Evolutionary conservation across 2,329 filamentous ascomycete genomes (phyloP).

Genomic region (Cadophora malorum): DNA sequence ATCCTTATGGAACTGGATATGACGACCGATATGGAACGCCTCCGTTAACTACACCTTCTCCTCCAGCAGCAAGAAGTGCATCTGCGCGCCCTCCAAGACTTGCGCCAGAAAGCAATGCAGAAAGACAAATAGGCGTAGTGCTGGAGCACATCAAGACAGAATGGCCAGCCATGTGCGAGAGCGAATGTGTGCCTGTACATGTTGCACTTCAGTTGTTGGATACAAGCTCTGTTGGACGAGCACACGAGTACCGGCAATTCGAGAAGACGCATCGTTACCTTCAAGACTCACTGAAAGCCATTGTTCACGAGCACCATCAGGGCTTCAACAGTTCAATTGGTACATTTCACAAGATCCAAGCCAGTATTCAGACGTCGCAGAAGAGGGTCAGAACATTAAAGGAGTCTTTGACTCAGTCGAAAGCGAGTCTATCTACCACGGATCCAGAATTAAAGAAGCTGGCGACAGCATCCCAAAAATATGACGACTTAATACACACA

Average conservation of each 20-base stretch:
- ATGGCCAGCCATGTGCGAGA: slow-evolving; percentile 90
- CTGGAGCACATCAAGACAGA: slow-evolving; percentile 84
- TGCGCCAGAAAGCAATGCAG: slow-evolving; percentile 41
- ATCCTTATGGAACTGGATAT: slow-evolving; percentile 42
- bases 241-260: slow-evolving; percentile 87
- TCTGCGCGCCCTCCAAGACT: slow-evolving; percentile 34
- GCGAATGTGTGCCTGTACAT: slow-evolving; percentile 90
- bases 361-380: slow-evolving; percentile 88
- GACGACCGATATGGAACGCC: slow-evolving; percentile 41
- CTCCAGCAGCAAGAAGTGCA: slow-evolving; percentile 35
- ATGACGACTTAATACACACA: slow-evolving; percentile 86
- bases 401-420: slow-evolving; percentile 81
- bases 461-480: slow-evolving; percentile 84
- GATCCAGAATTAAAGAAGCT: slow-evolving; percentile 92
- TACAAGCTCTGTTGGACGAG: slow-evolving; percentile 88
- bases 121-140: slow-evolving; percentile 52
- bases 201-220: slow-evolving; percentile 95
- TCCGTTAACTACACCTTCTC: slow-evolving; percentile 32
- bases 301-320: slow-evolving; percentile 98
- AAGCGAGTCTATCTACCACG: slow-evolving; percentile 80
- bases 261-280: slow-evolving; percentile 83
- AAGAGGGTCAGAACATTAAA: slow-evolving; percentile 82
- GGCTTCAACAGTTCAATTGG: slow-evolving; percentile 99
- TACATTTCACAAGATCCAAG: slow-evolving; percentile 98
- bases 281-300: slow-evolving; percentile 90